Conservation (phyloP, 1,284 basidiomycete species). For the Omphalotus olearius region DNA sequence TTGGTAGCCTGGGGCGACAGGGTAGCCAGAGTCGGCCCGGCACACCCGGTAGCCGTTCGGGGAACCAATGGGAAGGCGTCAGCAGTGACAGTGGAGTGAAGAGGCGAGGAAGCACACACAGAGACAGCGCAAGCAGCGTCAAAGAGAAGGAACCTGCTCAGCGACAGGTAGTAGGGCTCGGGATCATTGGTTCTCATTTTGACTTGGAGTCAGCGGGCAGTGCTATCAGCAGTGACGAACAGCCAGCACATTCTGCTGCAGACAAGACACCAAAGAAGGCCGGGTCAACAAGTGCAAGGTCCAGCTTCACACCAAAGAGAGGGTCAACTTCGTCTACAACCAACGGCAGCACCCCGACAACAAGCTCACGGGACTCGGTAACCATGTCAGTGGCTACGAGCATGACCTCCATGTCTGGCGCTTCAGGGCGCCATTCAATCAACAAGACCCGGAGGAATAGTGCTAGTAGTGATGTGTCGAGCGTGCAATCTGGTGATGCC, state of each 20-base stretch:
- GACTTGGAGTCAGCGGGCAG: constrained; percentile 33
- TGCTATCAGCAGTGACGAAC: constrained; percentile 47
- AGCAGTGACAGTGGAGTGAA: constrained; percentile 38
- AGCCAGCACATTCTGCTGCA: constrained; percentile 30
- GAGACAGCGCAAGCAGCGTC: constrained; percentile 30
- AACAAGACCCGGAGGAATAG: constrained; percentile 68
- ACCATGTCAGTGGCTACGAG: constrained; percentile 74
- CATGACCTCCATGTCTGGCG: constrained; percentile 66
- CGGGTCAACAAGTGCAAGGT: constrained; percentile 46
- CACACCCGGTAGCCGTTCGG: constrained; percentile 60
- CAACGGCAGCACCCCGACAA: constrained; percentile 67
- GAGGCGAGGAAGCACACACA: constrained; percentile 44
- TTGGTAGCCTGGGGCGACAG: constrained; percentile 58
- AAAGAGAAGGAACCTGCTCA: constrained; percentile 38
- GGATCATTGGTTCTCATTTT: constrained; percentile 26
- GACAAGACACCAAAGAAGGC: constrained; percentile 69
- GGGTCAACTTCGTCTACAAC: constrained; percentile 87
- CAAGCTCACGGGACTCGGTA: constrained; percentile 79
- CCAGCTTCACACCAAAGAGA: constrained; percentile 78
- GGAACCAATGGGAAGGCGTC: constrained; percentile 66
- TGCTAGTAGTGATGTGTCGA: constrained; percentile 82
- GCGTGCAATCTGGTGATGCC: constrained; percentile 62
- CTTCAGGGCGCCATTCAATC: constrained; percentile 61
- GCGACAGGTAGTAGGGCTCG: constrained; percentile 35
- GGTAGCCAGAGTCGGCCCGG: constrained; percentile 69